Percentiles rank a stretch among this genome's conserved stretches.
Conservation (phyloP, 306 rosid species). For the Bauhinia variegata region DNA sequence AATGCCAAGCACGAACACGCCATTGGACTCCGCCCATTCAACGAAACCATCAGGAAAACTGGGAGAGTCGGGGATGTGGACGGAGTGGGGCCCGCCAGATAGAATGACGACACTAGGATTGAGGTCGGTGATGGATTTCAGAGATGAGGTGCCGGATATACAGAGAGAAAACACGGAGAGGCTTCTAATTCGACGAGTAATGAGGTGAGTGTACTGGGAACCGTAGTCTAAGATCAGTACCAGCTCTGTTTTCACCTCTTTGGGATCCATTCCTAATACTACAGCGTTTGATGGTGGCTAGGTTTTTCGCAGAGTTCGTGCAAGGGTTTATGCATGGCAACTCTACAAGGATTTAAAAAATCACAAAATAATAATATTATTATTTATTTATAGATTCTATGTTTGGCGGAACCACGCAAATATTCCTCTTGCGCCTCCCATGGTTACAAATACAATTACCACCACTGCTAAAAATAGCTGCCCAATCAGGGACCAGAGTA, state of each 20-base stretch:
- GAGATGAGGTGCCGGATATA: conserved; percentile 77
- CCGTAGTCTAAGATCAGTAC: conserved; percentile 90
- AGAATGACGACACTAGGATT: conserved; percentile 80
- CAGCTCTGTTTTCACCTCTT: conserved; percentile 61
- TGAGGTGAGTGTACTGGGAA: conserved; percentile 94
- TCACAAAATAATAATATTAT: too few species aligned
- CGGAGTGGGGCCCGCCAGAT: conserved; percentile 98
- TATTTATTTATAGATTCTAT: neutral
- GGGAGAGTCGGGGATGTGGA: conserved; percentile 77
- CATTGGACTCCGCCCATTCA: conserved; percentile 71
- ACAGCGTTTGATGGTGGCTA: neutral
- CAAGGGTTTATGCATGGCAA: conserved; percentile 60
- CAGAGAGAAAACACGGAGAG: conserved; percentile 89
- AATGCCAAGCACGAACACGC: conserved; percentile 73
- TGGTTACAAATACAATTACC: too few species aligned
- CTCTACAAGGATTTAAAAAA: neutral
- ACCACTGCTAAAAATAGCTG: too few species aligned
- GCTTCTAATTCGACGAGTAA: conserved; percentile 90
- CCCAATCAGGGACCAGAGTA: too few species aligned
- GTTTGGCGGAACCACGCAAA: conserved; percentile 27
- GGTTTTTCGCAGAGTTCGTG: neutral
- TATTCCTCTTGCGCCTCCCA: too few species aligned
- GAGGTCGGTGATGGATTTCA: conserved; percentile 62
- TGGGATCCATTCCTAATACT: conserved; percentile 52
- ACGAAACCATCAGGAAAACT: conserved; percentile 72